phyloP scores from a whole-genome alignment of 805 yeast species.

The Kuraishia hungarica region DNA sequence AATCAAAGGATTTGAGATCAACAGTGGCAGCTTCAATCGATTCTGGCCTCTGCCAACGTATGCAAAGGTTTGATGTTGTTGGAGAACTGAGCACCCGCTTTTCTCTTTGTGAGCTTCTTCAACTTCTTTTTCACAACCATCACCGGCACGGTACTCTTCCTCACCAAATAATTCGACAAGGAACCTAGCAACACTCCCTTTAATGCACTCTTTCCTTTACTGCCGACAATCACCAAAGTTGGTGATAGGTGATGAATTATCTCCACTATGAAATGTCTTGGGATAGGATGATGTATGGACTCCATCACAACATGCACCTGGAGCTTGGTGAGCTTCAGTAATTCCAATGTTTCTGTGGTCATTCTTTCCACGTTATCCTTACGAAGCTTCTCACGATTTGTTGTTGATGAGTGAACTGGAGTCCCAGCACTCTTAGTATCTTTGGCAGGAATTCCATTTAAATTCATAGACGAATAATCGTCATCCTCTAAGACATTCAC shows the following conservation, averaged over 20 bases:
- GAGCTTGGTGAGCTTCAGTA: conserved; percentile 56
- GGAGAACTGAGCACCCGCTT: conserved; percentile 35
- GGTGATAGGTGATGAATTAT: conserved; percentile 66
- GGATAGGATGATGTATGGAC: conserved; percentile 68
- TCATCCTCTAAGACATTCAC: conserved; percentile 49
- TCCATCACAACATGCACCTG: conserved; percentile 70
- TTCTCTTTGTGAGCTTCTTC: conserved; percentile 56
- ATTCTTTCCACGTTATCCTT: conserved; percentile 33
- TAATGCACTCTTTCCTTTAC: conserved; percentile 63
- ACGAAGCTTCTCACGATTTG: conserved; percentile 27
- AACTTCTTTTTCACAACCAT: conserved; percentile 73
- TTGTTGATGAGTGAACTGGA: conserved; percentile 6
- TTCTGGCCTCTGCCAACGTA: conserved; percentile 30
- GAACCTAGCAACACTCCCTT: conserved; percentile 71
- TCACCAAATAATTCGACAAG: conserved; percentile 62
- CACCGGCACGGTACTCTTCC: conserved; percentile 65
- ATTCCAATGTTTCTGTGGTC: conserved; percentile 27
- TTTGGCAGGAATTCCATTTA: conserved; percentile 23
- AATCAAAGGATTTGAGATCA: background rate
- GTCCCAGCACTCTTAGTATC: conserved; percentile 1
- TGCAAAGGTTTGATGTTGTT: conserved; percentile 46
- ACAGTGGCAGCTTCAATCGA: conserved; percentile 17
- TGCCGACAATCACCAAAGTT: conserved; percentile 66
- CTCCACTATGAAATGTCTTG: conserved; percentile 62
- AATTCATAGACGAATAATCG: conserved; percentile 23